phyloP scores from a whole-genome alignment of 768 basidiomycete genomes.

The Zangia roseola region DNA sequence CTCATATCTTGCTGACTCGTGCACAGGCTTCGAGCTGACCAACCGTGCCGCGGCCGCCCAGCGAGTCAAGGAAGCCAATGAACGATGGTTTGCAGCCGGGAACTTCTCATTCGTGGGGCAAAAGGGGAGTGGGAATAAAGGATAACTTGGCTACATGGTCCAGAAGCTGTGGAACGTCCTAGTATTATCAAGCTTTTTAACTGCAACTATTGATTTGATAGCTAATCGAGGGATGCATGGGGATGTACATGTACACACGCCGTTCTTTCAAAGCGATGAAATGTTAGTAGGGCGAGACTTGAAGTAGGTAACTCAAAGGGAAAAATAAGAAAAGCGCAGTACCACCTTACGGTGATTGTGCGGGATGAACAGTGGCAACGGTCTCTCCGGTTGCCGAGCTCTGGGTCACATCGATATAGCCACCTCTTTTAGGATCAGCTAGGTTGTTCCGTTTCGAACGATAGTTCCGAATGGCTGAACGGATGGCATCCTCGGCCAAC shows the following conservation, averaged over 20 bases:
- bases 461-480: constrained; percentile 96
- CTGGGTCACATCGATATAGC: constrained; percentile 71
- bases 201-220: not conserved
- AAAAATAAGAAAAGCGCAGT: not conserved
- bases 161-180: not conserved
- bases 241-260: constrained; percentile 15
- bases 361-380: constrained; percentile 49
- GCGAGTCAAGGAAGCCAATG: constrained; percentile 93
- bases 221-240: constrained; percentile 6
- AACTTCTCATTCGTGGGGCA: constrained; percentile 77
- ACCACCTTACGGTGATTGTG: constrained; percentile 25
- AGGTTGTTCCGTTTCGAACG: constrained; percentile 70
- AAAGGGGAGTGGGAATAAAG: constrained; percentile 36
- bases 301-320: not conserved
- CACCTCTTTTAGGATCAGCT: constrained; percentile 51
- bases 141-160: constrained; percentile 15
- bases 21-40: constrained; percentile 82
- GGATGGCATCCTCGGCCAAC: constrained; percentile 98
- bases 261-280: constrained; percentile 14
- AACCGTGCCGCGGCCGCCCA: constrained; percentile 86
- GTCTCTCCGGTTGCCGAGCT: constrained; percentile 53
- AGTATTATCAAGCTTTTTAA: not conserved
- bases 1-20: constrained; percentile 13
- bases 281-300: constrained; percentile 12
- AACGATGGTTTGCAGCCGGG: constrained; percentile 91